Conservation (phyloP, 2,329 filamentous ascomycete species). For the Ceratocystis alfenasii region DNA sequence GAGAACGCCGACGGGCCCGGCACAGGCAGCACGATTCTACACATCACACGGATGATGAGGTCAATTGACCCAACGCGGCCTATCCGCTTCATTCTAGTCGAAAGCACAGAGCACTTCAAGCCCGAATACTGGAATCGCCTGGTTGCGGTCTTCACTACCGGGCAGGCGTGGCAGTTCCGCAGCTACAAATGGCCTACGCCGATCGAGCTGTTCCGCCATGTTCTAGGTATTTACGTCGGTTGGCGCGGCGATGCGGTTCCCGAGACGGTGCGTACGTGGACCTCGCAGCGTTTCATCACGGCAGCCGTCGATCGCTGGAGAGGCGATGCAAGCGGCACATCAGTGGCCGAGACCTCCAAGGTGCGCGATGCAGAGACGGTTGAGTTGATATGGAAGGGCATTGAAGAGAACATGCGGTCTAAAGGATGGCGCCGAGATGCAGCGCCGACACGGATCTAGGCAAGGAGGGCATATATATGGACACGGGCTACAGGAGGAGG, state of each 20-base stretch:
- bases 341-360: constrained; percentile 38
- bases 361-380: constrained; percentile 91
- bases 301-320: constrained; percentile 79
- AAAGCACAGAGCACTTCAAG: constrained; percentile 87
- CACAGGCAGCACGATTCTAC: constrained; percentile 65
- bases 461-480: neutral
- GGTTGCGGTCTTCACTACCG: constrained; percentile 93
- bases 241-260: constrained; percentile 78
- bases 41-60: constrained; percentile 68
- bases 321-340: constrained; percentile 30
- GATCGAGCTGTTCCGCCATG: constrained; percentile 77
- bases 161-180: constrained; percentile 97
- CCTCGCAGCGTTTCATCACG: constrained; percentile 60
- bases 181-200: constrained; percentile 92
- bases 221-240: constrained; percentile 77
- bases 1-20: constrained; percentile 59
- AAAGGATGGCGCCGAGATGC: constrained; percentile 72
- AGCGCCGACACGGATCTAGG: constrained; percentile 44
- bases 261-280: constrained; percentile 69
- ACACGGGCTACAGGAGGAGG: neutral
- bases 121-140: constrained; percentile 95
- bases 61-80: constrained; percentile 57
- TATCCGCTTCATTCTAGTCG: constrained; percentile 88
- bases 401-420: constrained; percentile 76
- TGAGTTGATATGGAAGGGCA: constrained; percentile 79